phyloP scores from a whole-genome alignment of 169 alveolate genomes.

The Miamiensis avidus region DNA sequence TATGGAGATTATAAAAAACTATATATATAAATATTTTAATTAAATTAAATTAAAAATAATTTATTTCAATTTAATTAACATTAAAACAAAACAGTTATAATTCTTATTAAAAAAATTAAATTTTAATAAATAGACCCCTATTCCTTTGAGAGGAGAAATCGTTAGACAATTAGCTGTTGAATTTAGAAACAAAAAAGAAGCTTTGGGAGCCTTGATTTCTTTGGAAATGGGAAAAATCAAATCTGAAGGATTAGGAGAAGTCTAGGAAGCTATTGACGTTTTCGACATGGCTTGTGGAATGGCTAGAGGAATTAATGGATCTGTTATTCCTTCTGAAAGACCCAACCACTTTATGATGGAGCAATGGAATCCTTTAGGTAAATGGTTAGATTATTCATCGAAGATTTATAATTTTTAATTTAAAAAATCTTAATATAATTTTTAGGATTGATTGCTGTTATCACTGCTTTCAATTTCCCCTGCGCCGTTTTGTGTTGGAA shows the following conservation, averaged over 20 bases:
- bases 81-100: neutral
- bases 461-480: constrained; percentile 87
- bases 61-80: neutral
- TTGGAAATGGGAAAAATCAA: constrained; percentile 83
- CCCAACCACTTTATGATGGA: constrained; percentile 84
- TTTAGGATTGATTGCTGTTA: constrained; percentile 76
- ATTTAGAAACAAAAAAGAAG: constrained; percentile 67
- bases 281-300: constrained; percentile 84
- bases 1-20: too few species aligned
- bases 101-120: neutral
- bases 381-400: neutral
- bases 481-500: constrained; percentile 85
- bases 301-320: constrained; percentile 72
- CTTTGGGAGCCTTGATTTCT: constrained; percentile 67
- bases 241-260: constrained; percentile 85
- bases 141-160: constrained; percentile 83
- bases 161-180: constrained; percentile 81
- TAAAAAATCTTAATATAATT: too few species aligned
- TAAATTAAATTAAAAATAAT: too few species aligned
- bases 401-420: too few species aligned
- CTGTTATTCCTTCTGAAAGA: constrained; percentile 82
- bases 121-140: constrained; percentile 51
- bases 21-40: too few species aligned
- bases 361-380: constrained; percentile 78
- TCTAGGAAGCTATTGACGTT: constrained; percentile 78